Percentiles rank a stretch among this genome's conserved stretches.
phyloP scores from a whole-genome alignment of 2,329 filamentous ascomycete species.

The Mollisiaceae sp. region DNA sequence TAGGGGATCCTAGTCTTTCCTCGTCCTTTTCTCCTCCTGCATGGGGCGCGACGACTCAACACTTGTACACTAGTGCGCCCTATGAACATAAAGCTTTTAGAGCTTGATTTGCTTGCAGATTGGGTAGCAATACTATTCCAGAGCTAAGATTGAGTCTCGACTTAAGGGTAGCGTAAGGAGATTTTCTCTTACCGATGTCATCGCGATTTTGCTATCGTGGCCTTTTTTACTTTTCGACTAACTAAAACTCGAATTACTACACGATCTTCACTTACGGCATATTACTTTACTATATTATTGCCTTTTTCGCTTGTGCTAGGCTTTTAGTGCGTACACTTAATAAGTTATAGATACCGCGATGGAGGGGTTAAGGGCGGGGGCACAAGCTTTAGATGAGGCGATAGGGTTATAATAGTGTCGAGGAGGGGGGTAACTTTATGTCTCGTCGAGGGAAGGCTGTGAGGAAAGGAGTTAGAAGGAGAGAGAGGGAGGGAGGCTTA shows the following conservation, averaged over 20 bases:
- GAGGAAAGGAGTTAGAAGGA: background rate
- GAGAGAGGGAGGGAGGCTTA: background rate
- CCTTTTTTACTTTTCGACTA: too few species aligned
- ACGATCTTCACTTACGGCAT: background rate
- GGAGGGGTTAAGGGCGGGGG: background rate
- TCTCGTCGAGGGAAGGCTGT: background rate
- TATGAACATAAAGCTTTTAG: too few species aligned
- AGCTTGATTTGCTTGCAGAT: too few species aligned
- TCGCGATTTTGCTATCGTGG: too few species aligned
- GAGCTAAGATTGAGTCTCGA: too few species aligned
- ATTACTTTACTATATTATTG: background rate
- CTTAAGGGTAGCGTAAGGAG: too few species aligned
- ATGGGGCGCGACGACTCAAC: slow-evolving; percentile 58
- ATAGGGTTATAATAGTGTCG: background rate
- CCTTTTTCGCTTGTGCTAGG: too few species aligned
- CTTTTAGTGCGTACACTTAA: background rate
- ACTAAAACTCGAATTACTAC: background rate
- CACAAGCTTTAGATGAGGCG: background rate
- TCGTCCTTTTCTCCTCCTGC: too few species aligned
- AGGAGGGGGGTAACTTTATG: background rate
- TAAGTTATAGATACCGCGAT: background rate
- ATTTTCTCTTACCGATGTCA: too few species aligned
- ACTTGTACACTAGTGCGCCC: too few species aligned
- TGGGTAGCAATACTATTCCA: too few species aligned
- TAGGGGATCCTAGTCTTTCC: too few species aligned